phyloP scores from a whole-genome alignment of 108 stramenopile species.

The Phaeodactylum tricornutum region DNA sequence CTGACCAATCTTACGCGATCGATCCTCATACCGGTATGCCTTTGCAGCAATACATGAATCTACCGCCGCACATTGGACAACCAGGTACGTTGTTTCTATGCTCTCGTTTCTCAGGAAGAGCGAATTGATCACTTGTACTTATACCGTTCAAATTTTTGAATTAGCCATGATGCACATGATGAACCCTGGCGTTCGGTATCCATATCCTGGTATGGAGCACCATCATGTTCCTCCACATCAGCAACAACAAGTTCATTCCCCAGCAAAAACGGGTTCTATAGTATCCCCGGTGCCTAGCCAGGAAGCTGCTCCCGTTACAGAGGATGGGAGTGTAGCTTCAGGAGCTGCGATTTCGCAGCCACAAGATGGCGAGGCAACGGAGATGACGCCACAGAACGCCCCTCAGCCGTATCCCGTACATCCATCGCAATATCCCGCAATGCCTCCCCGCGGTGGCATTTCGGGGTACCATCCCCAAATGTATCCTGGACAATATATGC shows the following conservation, averaged over 20 bases:
- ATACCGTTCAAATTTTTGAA: background rate
- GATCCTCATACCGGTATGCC: slow-evolving; percentile 6
- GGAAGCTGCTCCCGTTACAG: too few species aligned
- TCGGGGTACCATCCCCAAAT: background rate
- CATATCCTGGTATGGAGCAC: slow-evolving; percentile 38
- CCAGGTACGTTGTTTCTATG: slow-evolving; percentile 1
- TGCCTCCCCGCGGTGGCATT: background rate
- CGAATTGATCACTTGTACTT: slow-evolving; percentile 6
- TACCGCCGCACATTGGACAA: slow-evolving; percentile 2
- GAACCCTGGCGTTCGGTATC: slow-evolving; percentile 42
- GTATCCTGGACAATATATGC: too few species aligned
- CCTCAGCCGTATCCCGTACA: background rate
- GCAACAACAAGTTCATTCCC: slow-evolving; percentile 20
- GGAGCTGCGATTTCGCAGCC: slow-evolving; percentile 1
- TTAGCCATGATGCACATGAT: slow-evolving; percentile 74
- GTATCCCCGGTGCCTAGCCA: too few species aligned
- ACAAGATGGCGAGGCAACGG: background rate
- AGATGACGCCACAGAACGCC: background rate
- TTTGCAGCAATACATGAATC: background rate
- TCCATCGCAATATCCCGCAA: background rate
- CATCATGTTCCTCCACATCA: slow-evolving; percentile 27
- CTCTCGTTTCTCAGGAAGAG: background rate
- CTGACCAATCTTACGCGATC: background rate
- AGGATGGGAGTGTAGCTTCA: background rate
- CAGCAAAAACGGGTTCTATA: slow-evolving; percentile 15